phyloP scores from a whole-genome alignment of 768 basidiomycete species.

The Termitomyces sp. region DNA sequence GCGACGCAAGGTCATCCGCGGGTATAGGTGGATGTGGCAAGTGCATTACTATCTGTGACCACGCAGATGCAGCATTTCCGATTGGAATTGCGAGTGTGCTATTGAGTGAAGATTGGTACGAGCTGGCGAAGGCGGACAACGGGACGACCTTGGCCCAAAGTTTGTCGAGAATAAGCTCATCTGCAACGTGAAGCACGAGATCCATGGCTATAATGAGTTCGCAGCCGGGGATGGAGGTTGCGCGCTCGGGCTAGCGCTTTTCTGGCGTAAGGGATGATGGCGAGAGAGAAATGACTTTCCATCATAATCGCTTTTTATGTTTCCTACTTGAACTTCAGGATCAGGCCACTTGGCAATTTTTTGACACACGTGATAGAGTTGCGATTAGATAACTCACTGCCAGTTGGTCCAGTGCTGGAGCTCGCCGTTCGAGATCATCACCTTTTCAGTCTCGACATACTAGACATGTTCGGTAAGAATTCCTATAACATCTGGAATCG shows the following conservation, averaged over 20 bases:
- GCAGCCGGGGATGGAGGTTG: not conserved
- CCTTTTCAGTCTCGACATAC: not conserved
- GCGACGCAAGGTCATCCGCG: constrained; percentile 31
- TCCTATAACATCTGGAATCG: not conserved
- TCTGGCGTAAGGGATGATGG: not conserved
- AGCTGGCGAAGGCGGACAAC: constrained; percentile 42
- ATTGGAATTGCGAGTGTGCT: constrained; percentile 36
- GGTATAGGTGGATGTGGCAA: constrained; percentile 58
- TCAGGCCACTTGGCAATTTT: constrained; percentile 40
- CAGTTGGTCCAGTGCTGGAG: not conserved
- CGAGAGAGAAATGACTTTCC: not conserved
- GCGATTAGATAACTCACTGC: not conserved
- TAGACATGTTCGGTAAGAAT: not conserved
- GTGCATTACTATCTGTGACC: constrained; percentile 52
- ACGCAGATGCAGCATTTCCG: constrained; percentile 36
- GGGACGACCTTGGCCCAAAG: constrained; percentile 80
- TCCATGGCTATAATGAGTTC: constrained; percentile 60
- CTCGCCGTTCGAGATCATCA: not conserved
- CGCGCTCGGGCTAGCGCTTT: not conserved
- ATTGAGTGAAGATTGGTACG: constrained; percentile 33
- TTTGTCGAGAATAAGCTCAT: constrained; percentile 74
- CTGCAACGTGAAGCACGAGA: constrained; percentile 67
- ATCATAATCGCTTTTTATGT: constrained; percentile 26
- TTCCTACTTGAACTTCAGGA: constrained; percentile 21
- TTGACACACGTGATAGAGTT: constrained; percentile 25